Base-by-base conservation (phyloP, 345 rosid species). In the Ceriops decandra region DNA sequence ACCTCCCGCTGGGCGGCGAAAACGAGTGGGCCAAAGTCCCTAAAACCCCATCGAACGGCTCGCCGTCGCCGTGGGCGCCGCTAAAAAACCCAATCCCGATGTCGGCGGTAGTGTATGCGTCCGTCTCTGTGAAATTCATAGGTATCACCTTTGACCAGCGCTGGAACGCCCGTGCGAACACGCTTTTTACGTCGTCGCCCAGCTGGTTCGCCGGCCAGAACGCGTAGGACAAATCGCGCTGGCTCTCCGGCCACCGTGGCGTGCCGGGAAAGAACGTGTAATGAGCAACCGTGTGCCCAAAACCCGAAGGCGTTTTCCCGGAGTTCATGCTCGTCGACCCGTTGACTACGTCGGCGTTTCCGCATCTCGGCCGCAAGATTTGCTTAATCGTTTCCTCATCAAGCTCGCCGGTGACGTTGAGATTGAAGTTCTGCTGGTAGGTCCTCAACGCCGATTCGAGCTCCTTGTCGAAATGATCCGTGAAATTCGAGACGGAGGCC, bases 1-100 rank as follows among this genome's bases (percentile, higher is more conserved):
- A 80, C 36, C 70, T 75, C 26, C 99, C 99, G 67, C 70, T 86
- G 0, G 95, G 84, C 35, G 99, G 99, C 15, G 96, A 89, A 75
- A 93, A 91, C 52, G 99, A 93, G 75, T 93, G 99, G 3, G 97
- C 97, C 58, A 93, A 75, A 1, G 99, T 93, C 57, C 97, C 97
- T 49, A 88, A 56, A 13, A 80, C 76, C 68, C 99, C 99, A 57
- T 93, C 99, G 42, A 93, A 93, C 57, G 97, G 77, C 82, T 93
- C 99, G 0, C 96, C 99, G 63, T 93, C 99, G 0, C 91, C 93
- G 78, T 93, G 99, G 30, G 87, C 99, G 0, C 99, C 97, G 7
- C 32, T 47, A 82, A 63, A 83, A 75, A 93, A 93, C 30, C 84
- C 97, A 60, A 93, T 86, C 63, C 60, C 79, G 60, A 93, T 89